Evolutionary conservation across 2,329 filamentous ascomycete species (phyloP).

Genomic region (Pseudogymnoascus sp.): DNA sequence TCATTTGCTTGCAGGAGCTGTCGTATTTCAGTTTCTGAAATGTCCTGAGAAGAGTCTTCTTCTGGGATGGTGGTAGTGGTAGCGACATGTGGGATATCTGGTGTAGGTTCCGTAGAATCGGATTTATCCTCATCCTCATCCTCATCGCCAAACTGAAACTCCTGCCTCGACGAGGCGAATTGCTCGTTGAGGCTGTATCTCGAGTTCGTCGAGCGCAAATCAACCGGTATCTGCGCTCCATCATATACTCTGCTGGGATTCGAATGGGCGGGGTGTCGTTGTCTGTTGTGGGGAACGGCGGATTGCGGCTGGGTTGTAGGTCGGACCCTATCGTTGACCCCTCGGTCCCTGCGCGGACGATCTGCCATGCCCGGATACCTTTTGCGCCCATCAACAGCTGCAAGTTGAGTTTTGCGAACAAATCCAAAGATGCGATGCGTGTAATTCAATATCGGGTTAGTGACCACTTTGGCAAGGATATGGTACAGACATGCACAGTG

Average conservation of each 20-base stretch:
- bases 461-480: not conserved
- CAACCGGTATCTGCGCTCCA: conserved; percentile 3
- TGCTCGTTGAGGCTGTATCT: conserved; percentile 11
- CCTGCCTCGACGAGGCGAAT: conserved; percentile 9
- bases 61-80: not conserved
- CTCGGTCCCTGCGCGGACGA: not conserved
- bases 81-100: not conserved
- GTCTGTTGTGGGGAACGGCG: not conserved
- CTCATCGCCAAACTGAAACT: conserved; percentile 9
- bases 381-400: not conserved
- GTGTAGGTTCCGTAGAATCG: not conserved
- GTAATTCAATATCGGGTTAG: not conserved
- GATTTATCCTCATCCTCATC: not conserved
- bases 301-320: not conserved
- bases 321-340: not conserved
- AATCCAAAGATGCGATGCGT: not conserved
- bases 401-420: not conserved
- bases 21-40: conserved; percentile 8
- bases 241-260: not conserved
- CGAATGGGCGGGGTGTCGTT: not conserved
- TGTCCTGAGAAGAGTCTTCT: not conserved
- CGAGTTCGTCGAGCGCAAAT: conserved; percentile 6
- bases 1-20: conserved; percentile 8
- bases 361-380: not conserved
- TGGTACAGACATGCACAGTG: too few relatives aligned